phyloP scores from a whole-genome alignment of 345 rosid species.

The Psidium guajava region DNA sequence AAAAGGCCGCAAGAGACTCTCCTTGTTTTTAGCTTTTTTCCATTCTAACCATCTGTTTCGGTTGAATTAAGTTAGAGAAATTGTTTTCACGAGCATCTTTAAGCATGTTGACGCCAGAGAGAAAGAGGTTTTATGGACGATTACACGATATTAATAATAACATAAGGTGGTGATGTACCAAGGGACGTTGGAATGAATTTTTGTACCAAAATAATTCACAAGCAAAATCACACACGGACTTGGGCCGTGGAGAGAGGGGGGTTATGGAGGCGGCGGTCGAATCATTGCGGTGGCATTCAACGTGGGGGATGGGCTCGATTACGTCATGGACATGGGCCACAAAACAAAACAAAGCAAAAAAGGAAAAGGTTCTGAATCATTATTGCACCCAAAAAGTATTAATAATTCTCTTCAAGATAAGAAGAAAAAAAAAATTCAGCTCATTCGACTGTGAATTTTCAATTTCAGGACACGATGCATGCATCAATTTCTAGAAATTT shows the following conservation, averaged over 20 bases:
- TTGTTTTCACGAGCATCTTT: too few species aligned
- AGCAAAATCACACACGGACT: neutral
- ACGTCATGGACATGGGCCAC: neutral
- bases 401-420: neutral
- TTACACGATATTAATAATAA: neutral
- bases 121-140: neutral
- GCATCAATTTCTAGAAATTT: neutral
- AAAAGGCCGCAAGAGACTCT: neutral
- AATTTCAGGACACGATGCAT: neutral
- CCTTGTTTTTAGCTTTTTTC: neutral
- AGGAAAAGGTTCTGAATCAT: neutral
- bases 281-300: neutral
- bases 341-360: neutral
- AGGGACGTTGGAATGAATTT: neutral
- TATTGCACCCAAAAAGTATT: neutral
- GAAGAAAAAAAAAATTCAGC: neutral
- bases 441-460: neutral
- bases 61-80: neutral
- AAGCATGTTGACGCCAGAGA: too few species aligned
- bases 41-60: neutral
- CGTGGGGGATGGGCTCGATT: neutral
- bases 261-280: neutral
- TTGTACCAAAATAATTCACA: neutral
- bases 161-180: neutral
- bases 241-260: neutral